A percentile compares a stretch with the other conserved stretches of the same genome.
Conservation (phyloP, 2,329 filamentous ascomycete genomes). For the Malbranchea zuffiana region DNA sequence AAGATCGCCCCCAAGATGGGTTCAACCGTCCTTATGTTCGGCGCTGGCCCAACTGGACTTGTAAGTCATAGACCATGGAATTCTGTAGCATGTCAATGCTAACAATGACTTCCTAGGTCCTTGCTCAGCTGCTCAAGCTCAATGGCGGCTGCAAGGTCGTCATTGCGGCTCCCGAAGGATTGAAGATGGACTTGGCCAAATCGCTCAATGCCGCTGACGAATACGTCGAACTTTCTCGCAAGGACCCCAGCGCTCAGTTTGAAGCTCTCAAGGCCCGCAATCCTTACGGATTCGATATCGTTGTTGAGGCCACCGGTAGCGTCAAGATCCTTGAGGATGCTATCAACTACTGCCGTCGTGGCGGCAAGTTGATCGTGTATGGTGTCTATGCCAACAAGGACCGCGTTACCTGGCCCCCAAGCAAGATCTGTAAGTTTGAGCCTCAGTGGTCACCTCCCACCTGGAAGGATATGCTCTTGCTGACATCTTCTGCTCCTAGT, state of each 20-base stretch:
- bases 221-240: slow-evolving; percentile 38
- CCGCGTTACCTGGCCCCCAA: slow-evolving; percentile 57
- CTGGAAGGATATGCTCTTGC: slow-evolving; percentile 9
- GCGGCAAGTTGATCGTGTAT: slow-evolving; percentile 61
- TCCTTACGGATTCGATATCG: slow-evolving; percentile 63
- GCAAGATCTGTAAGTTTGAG: slow-evolving; percentile 54
- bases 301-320: slow-evolving; percentile 60
- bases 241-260: slow-evolving; percentile 49
- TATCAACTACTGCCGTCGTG: slow-evolving; percentile 60
- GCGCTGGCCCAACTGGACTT: slow-evolving; percentile 57
- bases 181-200: slow-evolving; percentile 59
- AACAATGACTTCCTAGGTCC: slow-evolving; percentile 26
- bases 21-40: slow-evolving; percentile 55
- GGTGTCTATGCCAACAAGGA: slow-evolving; percentile 56
- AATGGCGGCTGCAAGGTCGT: slow-evolving; percentile 61
- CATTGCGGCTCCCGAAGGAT: slow-evolving; percentile 55
- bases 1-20: slow-evolving; percentile 56
- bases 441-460: slow-evolving; percentile 1
- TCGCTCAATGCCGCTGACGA: slow-evolving; percentile 38
- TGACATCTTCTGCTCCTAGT: slow-evolving; percentile 22
- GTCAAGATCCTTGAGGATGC: slow-evolving; percentile 58
- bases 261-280: slow-evolving; percentile 52
- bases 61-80: slow-evolving; percentile 15
- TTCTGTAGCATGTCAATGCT: background rate
- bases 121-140: slow-evolving; percentile 52